Evolutionary conservation across 305 asterid genomes (phyloP).

Genomic region (Fraxinus ornus): DNA sequence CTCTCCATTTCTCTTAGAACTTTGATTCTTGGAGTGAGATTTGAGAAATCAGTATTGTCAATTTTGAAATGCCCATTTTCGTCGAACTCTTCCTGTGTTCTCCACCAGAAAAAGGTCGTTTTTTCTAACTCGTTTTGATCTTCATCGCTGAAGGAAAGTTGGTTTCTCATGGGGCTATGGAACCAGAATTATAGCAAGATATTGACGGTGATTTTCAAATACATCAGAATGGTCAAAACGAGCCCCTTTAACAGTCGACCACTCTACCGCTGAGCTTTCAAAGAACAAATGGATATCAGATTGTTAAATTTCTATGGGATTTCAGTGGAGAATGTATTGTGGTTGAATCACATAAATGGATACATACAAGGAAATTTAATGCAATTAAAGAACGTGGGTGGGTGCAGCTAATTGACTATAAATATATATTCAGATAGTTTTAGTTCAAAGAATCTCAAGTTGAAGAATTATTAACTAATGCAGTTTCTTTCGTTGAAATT

Average conservation of each 20-base stretch:
- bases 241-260: not conserved
- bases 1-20: slow-evolving; percentile 73
- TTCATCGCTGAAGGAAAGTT: slow-evolving; percentile 43
- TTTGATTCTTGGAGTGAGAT: slow-evolving; percentile 50
- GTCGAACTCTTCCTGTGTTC: slow-evolving; percentile 46
- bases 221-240: too few species aligned
- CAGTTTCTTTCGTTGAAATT: not conserved
- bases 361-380: not conserved
- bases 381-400: not conserved
- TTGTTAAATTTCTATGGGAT: not conserved
- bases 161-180: slow-evolving; percentile 32
- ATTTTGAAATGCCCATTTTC: slow-evolving; percentile 51
- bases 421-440: not conserved
- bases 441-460: not conserved
- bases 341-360: not conserved
- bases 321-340: not conserved
- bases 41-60: slow-evolving; percentile 44
- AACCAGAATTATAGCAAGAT: not conserved
- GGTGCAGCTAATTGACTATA: not conserved
- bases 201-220: not conserved
- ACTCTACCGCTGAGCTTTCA: not conserved
- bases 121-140: slow-evolving; percentile 42
- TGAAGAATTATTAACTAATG: not conserved
- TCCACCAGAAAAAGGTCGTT: slow-evolving; percentile 59
- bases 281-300: not conserved